These are phyloP conservation scores for Populus pruinosa DNA, from an alignment of 345 rosid genomes.

Conservation along the genomic window DNA sequence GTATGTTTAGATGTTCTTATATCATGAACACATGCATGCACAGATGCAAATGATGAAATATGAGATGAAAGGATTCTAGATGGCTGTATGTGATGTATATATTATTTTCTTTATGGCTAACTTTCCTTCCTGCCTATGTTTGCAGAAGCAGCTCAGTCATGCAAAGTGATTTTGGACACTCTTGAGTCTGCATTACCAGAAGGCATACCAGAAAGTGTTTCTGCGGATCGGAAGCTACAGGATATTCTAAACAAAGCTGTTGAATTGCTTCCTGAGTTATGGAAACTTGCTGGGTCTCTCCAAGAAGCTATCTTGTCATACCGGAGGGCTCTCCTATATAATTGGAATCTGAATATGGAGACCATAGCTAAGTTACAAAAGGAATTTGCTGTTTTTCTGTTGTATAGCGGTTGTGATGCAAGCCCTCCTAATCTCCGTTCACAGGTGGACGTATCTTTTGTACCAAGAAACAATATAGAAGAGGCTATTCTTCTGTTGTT, in stretches of 20 bases:
- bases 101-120: background rate
- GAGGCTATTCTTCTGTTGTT: constrained; percentile 77
- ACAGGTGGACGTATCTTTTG: constrained; percentile 62
- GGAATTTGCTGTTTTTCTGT: constrained; percentile 65
- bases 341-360: constrained; percentile 63
- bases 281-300: constrained; percentile 59
- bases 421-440: constrained; percentile 74
- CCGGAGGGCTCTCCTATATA: constrained; percentile 61
- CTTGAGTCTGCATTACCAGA: constrained; percentile 69
- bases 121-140: background rate
- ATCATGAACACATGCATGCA: background rate
- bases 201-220: constrained; percentile 60
- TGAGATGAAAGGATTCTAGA: background rate
- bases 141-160: constrained; percentile 89
- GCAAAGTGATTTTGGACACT: constrained; percentile 71
- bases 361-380: constrained; percentile 64
- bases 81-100: background rate
- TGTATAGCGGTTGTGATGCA: constrained; percentile 75
- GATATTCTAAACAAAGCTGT: constrained; percentile 68
- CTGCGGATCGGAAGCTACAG: constrained; percentile 62
- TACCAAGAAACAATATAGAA: constrained; percentile 73
- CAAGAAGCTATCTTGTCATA: constrained; percentile 63
- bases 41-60: background rate
- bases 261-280: constrained; percentile 81
- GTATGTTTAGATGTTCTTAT: background rate